phyloP scores from a whole-genome alignment of 441 rosid species.

The Euphorbia schlechtendalii region DNA sequence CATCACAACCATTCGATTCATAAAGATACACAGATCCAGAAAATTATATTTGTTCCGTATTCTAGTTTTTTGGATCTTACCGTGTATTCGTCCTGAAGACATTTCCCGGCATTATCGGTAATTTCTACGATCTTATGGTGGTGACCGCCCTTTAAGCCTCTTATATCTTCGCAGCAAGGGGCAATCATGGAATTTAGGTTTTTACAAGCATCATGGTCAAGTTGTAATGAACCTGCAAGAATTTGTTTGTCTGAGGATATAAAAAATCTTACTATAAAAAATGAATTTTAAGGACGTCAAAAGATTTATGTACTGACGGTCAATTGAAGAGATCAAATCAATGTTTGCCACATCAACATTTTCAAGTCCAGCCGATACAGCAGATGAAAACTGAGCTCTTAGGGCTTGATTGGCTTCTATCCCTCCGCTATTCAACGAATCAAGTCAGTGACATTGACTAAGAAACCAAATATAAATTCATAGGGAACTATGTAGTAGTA shows the following conservation, averaged over 20 bases:
- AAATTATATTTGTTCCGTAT: not conserved
- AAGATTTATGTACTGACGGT: conserved; percentile 45
- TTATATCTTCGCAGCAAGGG: conserved; percentile 75
- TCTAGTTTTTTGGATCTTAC: conserved; percentile 31
- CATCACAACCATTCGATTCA: not conserved
- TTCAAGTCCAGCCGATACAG: conserved; percentile 66
- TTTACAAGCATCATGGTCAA: conserved; percentile 78
- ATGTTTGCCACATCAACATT: conserved; percentile 59
- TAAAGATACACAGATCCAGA: not conserved
- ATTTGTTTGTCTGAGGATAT: conserved; percentile 10
- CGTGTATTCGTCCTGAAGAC: conserved; percentile 74
- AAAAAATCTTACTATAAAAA: not conserved
- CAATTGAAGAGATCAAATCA: conserved; percentile 61
- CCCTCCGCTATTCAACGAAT: conserved; percentile 51
- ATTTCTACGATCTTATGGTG: conserved; percentile 75
- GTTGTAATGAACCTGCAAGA: conserved; percentile 74
- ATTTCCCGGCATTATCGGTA: conserved; percentile 81
- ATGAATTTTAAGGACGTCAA: not conserved
- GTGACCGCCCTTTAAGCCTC: conserved; percentile 79
- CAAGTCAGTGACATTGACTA: conserved; percentile 1
- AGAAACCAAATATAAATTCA: conserved; percentile 6
- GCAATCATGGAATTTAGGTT: conserved; percentile 74
- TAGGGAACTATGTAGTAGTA: not conserved
- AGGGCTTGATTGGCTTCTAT: conserved; percentile 66
- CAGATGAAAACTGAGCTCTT: conserved; percentile 54